Evolutionary conservation across 2,329 filamentous ascomycete species (phyloP), one percentile per base, ranked within the genome.

Genomic region (Penicillium sp.): DNA sequence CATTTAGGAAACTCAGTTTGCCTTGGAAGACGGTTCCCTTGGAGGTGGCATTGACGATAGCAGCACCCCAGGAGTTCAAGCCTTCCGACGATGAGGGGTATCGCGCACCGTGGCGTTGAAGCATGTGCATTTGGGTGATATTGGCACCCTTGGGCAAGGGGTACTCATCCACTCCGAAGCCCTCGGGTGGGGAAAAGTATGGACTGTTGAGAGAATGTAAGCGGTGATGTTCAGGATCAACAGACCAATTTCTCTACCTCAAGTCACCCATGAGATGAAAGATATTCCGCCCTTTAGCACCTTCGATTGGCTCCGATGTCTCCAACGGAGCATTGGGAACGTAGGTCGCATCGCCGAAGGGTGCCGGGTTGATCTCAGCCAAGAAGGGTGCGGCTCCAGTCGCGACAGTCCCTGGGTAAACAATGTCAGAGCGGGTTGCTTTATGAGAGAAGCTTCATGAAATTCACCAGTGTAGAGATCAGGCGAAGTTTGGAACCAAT

Each of bases 91-190:
- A 78, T 2, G 89, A 90, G 0, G 90, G 90, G 73, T 92, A 93
- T 14, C 90, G 83, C 41, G 88, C 83, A 8, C 90, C 90, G 70
- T 92, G 90, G 1, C 90, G 85, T 12, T 88, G 88, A 4, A 92
- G 79, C 86, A 92, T 88, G 77, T 89, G 79, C 47, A 92, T 78
- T 77, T 90, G 88, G 31, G 87, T 79, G 52, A 92, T 89, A 59
- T 88, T 86, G 0, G 89, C 84, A 12, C 86, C 88, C 6, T 79
- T 73, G 0, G 89, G 90, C 15, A 91, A 73, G 3, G 88, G 81
- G 67, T 88, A 90, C 74, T 93, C 90, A 15, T 88, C 79, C 0
- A 90, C 88, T 2, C 90, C 90, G 63, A 92, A 92, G 1, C 90
- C 90, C 14, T 64, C 59, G 37, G 73, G 68, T 0, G 88, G 84